Base-by-base conservation (phyloP, 2,329 filamentous ascomycete species). In the Monosporascus sp. region DNA sequence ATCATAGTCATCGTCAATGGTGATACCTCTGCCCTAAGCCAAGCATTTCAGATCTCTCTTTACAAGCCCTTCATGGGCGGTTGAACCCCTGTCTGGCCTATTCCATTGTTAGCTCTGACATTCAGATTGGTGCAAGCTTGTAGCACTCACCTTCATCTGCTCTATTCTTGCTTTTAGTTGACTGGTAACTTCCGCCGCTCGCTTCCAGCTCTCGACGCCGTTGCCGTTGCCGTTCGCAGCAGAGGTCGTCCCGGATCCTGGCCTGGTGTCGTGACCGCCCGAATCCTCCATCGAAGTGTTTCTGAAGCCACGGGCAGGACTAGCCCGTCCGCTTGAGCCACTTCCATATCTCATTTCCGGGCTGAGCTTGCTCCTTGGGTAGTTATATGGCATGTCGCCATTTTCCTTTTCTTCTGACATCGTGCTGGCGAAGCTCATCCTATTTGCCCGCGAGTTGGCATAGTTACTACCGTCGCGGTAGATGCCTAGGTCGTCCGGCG, bases 161-260 rank as follows among this genome's bases (percentile, higher is more conserved):
- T 97, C 94, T 70, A 99, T 99, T 68, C 94, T 84, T 50, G 93
- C 91, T 76, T 97, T 99, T 65, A 99, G 72, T 70, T 97, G 94
- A 71, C 92, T 97, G 51, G 94, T 99, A 53, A 99, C 94, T 75
- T 99, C 94, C 2, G 94, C 94, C 18, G 94, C 94, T 61, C 94
- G 81, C 75, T 92, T 95, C 94, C 94, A 99, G 68, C 92, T 97
- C 74, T 99, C 94, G 18, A 86, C 84, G 1, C 84, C 84, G 47
- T 85, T 81, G 22, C 55, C 56, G 36, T 54, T 54, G 14, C 53
- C 50, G 9, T 37, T 56, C 2, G 46, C 52, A 2, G 52, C 52
- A 3, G 63, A 58, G 48, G 61, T 61, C 7, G 58, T 36, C n/a
- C 50, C 48, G 9, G 55, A 58, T n/a, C 57, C 56, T 17, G 55